Evolutionary conservation across 2,329 filamentous ascomycete genomes (phyloP).

Genomic region (Corniculantispora saksenae): DNA sequence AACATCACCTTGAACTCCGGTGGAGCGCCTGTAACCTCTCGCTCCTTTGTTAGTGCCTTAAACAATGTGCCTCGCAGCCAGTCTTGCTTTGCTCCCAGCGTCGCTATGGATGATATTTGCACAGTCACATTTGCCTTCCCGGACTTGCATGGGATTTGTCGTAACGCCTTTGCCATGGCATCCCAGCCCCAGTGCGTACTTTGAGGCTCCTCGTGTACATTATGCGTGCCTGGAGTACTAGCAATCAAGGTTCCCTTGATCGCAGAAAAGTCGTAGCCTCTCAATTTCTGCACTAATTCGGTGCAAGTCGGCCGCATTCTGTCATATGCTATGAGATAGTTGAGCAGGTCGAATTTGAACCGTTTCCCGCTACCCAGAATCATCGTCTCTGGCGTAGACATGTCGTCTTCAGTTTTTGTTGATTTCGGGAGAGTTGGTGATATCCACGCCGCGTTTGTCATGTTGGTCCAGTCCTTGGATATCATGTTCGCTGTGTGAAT

Average conservation of each 20-base stretch:
- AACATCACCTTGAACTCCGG: conserved; percentile 73
- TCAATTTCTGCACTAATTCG: conserved; percentile 58
- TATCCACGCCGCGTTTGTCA: conserved; percentile 82
- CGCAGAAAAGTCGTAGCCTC: conserved; percentile 66
- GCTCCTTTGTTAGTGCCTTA: conserved; percentile 39
- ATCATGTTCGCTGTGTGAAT: conserved; percentile 95
- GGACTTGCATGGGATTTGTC: conserved; percentile 48
- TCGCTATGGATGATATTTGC: conserved; percentile 81
- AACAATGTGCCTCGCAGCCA: conserved; percentile 73
- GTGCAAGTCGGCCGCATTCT: conserved; percentile 53
- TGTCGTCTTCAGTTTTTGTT: background rate
- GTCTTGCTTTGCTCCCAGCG: conserved; percentile 66
- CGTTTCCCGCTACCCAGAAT: conserved; percentile 61
- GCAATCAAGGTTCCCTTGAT: conserved; percentile 74
- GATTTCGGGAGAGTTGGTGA: conserved; percentile 68
- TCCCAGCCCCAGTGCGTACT: conserved; percentile 77
- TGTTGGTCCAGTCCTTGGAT: conserved; percentile 80
- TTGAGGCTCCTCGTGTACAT: conserved; percentile 44
- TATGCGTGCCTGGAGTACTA: conserved; percentile 72
- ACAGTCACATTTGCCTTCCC: conserved; percentile 52
- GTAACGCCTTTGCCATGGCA: conserved; percentile 62
- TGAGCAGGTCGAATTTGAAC: conserved; percentile 76
- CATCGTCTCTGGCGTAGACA: conserved; percentile 22
- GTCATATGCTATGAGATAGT: conserved; percentile 73
- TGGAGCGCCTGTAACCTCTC: conserved; percentile 28